These are phyloP conservation scores for Lactifluus piperatus DNA, from an alignment of 768 basidiomycete genomes.

Conservation along the genomic window DNA sequence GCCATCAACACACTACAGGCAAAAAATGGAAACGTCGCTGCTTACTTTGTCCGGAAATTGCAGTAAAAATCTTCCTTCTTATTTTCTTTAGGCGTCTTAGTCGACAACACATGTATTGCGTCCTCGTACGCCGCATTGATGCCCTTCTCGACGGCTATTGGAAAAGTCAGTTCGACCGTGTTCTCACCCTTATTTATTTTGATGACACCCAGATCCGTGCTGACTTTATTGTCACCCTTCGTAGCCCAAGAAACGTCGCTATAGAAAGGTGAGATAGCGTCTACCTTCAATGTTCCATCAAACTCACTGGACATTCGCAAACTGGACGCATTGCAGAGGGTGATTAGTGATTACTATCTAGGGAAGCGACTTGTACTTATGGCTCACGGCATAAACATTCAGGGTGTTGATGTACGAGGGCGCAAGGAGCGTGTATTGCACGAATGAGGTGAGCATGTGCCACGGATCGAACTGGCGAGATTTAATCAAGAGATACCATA, in stretches of 20 bases:
- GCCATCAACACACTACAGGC: slow-evolving; percentile 56
- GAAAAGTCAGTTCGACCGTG: slow-evolving; percentile 80
- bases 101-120: slow-evolving; percentile 71
- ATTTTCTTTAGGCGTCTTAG: slow-evolving; percentile 70
- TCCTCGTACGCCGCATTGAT: slow-evolving; percentile 88
- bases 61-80: slow-evolving; percentile 73
- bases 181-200: slow-evolving; percentile 56
- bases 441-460: slow-evolving; percentile 96
- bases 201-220: slow-evolving; percentile 80
- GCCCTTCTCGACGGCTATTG: slow-evolving; percentile 82
- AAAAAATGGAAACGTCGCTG: slow-evolving; percentile 9
- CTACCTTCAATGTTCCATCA: background rate
- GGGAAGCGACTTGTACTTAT: background rate
- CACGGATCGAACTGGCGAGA: slow-evolving; percentile 76
- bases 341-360: background rate
- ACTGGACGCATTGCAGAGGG: slow-evolving; percentile 32
- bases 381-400: slow-evolving; percentile 75
- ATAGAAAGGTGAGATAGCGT: slow-evolving; percentile 1
- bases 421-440: slow-evolving; percentile 88
- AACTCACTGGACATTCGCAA: slow-evolving; percentile 67
- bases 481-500: slow-evolving; percentile 1
- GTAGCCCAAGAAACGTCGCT: slow-evolving; percentile 93
- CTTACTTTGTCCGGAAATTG: slow-evolving; percentile 80
- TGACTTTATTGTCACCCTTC: slow-evolving; percentile 85
- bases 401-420: slow-evolving; percentile 92